These are phyloP conservation scores for Vaccinium darrowii DNA, from an alignment of 148 eudicot species.

Conservation along the genomic window DNA sequence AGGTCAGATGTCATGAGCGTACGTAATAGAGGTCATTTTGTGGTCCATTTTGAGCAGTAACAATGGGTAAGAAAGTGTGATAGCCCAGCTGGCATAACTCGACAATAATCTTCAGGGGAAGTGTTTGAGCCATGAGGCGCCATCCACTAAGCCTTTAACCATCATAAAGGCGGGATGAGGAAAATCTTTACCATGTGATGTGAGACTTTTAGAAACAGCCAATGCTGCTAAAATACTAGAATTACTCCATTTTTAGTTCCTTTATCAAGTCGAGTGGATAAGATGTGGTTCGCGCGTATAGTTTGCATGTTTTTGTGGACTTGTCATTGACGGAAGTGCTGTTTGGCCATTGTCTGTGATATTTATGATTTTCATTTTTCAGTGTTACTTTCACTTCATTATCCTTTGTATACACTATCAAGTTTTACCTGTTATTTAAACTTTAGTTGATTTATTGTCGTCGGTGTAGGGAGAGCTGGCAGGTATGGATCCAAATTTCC, in stretches of 20 bases:
- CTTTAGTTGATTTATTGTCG: conserved; percentile 15
- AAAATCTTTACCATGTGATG: background rate
- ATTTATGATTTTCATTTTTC: background rate
- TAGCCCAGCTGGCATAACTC: background rate
- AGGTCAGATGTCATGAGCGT: background rate
- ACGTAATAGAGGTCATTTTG: background rate
- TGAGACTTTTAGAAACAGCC: background rate
- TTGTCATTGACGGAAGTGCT: background rate
- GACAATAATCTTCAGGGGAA: background rate
- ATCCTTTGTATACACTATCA: background rate
- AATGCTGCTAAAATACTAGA: background rate
- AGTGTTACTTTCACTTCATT: background rate
- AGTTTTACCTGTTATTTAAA: background rate
- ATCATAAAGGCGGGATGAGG: background rate
- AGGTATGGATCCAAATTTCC: conserved; percentile 88
- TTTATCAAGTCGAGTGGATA: background rate
- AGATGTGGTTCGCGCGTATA: background rate
- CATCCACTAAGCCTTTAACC: background rate
- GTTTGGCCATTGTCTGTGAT: background rate
- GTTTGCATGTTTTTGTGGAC: background rate
- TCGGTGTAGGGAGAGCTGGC: conserved; percentile 90
- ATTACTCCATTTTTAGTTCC: background rate
- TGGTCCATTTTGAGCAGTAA: background rate
- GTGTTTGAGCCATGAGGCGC: background rate
- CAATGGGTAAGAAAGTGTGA: background rate